Evolutionary conservation across 495 filamentous ascomycete species (phyloP).

Genomic region (Articulospora tetracladia): DNA sequence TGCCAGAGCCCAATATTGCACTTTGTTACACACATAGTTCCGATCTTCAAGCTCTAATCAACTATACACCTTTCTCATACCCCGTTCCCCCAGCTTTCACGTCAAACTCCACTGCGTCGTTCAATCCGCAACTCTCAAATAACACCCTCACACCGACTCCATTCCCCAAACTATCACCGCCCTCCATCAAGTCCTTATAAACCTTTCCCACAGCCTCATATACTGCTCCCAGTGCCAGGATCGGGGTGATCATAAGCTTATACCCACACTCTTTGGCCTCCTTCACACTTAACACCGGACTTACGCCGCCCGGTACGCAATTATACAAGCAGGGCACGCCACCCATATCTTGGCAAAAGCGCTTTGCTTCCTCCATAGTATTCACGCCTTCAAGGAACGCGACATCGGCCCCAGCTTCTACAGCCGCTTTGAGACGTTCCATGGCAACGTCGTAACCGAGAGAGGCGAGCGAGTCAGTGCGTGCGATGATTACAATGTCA

Average conservation of each 20-base stretch:
- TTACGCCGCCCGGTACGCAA: constrained; percentile 59
- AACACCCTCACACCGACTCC: constrained; percentile 35
- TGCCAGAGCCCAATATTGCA: too few relatives aligned
- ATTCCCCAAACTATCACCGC: constrained; percentile 43
- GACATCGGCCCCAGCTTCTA: constrained; percentile 60
- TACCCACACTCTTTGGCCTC: constrained; percentile 60
- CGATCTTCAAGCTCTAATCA: too few relatives aligned
- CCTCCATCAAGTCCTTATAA: constrained; percentile 40
- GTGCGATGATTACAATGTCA: constrained; percentile 62
- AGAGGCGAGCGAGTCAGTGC: constrained; percentile 55
- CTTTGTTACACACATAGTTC: too few relatives aligned
- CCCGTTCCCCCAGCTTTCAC: constrained; percentile 17
- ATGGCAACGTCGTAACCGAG: constrained; percentile 57
- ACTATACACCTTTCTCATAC: constrained; percentile 19
- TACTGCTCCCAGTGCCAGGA: constrained; percentile 46
- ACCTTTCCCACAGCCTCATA: constrained; percentile 47
- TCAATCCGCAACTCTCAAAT: constrained; percentile 26
- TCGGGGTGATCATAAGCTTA: constrained; percentile 59
- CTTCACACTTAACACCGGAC: constrained; percentile 50
- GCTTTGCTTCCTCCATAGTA: constrained; percentile 48
- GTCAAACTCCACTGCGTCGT: constrained; percentile 21
- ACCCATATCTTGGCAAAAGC: constrained; percentile 48
- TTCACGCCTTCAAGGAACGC: constrained; percentile 63
- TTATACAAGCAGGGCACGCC: constrained; percentile 60
- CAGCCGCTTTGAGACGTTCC: constrained; percentile 53